Evolutionary conservation across 2,329 filamentous ascomycete species (phyloP).

Genomic region (Alternaria metachromatica): DNA sequence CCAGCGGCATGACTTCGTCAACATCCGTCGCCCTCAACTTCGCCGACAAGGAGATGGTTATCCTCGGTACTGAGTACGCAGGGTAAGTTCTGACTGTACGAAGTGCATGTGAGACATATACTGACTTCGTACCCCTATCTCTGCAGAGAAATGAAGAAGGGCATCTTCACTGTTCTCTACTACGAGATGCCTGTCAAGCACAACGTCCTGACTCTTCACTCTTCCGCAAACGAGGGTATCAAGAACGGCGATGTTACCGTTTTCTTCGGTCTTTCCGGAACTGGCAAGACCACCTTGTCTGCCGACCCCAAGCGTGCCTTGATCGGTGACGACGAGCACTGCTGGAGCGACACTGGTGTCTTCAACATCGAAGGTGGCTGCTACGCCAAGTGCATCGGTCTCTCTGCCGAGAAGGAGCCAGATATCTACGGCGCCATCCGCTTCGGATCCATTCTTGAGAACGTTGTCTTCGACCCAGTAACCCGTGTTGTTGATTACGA

Average conservation of each 20-base stretch:
- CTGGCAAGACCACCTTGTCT: conserved; percentile 97
- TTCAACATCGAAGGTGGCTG: conserved; percentile 99
- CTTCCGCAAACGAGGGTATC: conserved; percentile 91
- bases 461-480: conserved; percentile 93
- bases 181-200: conserved; percentile 99
- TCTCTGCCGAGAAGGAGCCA: conserved; percentile 98
- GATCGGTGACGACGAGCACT: conserved; percentile 99
- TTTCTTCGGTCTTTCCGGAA: conserved; percentile 98
- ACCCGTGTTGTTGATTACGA: conserved; percentile 95
- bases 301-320: conserved; percentile 95
- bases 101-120: too few relatives aligned
- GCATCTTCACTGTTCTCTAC: conserved; percentile 98
- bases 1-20: conserved; percentile 96
- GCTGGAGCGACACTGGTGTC: conserved; percentile 94
- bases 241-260: conserved; percentile 94
- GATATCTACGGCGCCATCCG: conserved; percentile 96
- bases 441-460: conserved; percentile 97
- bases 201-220: conserved; percentile 97
- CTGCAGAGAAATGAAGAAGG: too few relatives aligned
- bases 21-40: conserved; percentile 99
- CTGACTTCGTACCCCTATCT: too few relatives aligned
- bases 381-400: conserved; percentile 98
- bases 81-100: conserved; percentile 41
- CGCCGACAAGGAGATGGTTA: conserved; percentile 99
- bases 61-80: conserved; percentile 97